Evolutionary conservation across 805 yeast species (phyloP), one percentile per base, ranked within the genome.

Genomic region (Kluyveromyces dobzhanskii): DNA sequence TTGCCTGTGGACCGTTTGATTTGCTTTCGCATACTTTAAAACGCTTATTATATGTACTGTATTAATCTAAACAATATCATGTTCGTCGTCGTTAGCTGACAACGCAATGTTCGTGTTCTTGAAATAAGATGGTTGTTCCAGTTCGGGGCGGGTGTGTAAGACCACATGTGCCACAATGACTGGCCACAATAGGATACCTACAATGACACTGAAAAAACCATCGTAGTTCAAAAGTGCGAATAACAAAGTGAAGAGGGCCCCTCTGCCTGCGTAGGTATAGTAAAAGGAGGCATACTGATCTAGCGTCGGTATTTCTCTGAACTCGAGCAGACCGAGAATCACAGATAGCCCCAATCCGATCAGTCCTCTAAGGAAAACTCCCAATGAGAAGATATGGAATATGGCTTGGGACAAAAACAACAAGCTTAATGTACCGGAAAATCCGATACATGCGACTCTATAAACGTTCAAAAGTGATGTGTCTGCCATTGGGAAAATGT

Each of bases 41-140:
- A n/a, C n/a, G n/a, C n/a, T n/a, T n/a, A n/a, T n/a, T n/a, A n/a
- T n/a, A n/a, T n/a, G n/a, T n/a, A n/a, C 12, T 24, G 27, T 24
- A 24, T 12, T 9, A 24, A 12, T 6, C 11, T 14, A 27, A n/a
- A 27, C 30, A 11, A 27, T 14, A 14, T 27, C 32, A 10, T 48
- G 49, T 35, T 62, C 69, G 28, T 63, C 67, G 16, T 59, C 66
- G 19, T 61, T 67, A 14, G 59, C 57, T 13, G 59, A 48, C 13
- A 64, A 42, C 5, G 62, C 58, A 29, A 57, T 67, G n/a, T 68
- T 67, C 31, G 67, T 78, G 28, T 70, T 63, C 51, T 72, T 82
- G 84, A 86, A 85, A 62, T 81, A 85, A 41, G 75, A 82, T 14
- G 95, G 96, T 21, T 87, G 81, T 38, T 83, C 79, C 30, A 85